Evolutionary conservation across 305 asterid genomes (phyloP).

Genomic region (Solanum hybrid): DNA sequence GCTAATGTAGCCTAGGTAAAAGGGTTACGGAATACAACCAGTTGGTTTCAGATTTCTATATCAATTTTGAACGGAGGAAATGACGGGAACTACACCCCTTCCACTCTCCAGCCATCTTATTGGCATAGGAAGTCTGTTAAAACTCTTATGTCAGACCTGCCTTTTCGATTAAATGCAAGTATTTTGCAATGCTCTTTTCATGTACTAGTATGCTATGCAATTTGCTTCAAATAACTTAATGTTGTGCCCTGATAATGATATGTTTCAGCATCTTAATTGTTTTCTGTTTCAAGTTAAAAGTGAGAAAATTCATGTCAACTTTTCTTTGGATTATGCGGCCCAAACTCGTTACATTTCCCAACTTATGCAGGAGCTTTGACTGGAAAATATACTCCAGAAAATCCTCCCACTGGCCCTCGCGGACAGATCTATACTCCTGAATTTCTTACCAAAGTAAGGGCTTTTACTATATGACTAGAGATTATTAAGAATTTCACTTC

Average conservation of each 20-base stretch:
- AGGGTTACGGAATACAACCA: not conserved
- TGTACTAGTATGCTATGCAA: not conserved
- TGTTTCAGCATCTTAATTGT: not conserved
- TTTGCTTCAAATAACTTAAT: not conserved
- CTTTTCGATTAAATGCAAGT: not conserved
- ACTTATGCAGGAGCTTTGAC: constrained; percentile 68
- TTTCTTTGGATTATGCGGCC: not conserved
- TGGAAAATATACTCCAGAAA: constrained; percentile 73
- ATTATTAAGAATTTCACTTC: not conserved
- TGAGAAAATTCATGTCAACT: not conserved
- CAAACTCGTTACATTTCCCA: not conserved
- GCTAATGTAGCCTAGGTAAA: not conserved
- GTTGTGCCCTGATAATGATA: not conserved
- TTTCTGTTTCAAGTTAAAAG: not conserved
- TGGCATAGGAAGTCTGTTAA: not conserved
- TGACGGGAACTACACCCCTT: not conserved
- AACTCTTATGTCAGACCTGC: not conserved
- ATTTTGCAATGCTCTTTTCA: not conserved
- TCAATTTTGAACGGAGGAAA: not conserved
- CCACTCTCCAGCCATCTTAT: not conserved
- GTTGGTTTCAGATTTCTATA: not conserved
- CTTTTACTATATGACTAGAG: not conserved
- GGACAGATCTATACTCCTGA: constrained; percentile 75
- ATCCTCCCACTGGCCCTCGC: constrained; percentile 84
- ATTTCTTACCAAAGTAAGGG: constrained; percentile 55